Evolutionary conservation across 345 rosid species (phyloP).

Genomic region (Alliaria petiolata): DNA sequence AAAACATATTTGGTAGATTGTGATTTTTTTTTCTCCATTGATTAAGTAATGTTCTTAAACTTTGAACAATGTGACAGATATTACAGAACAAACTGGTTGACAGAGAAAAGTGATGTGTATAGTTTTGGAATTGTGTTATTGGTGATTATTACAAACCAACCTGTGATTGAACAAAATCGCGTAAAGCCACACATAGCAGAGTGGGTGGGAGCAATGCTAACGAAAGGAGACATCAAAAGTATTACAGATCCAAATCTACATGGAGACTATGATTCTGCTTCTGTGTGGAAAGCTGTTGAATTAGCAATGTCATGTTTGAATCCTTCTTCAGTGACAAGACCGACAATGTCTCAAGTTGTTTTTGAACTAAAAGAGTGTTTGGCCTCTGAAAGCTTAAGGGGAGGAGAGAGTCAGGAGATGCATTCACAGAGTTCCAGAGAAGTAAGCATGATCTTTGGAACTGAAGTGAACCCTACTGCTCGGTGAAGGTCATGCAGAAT

Average conservation of each 20-base stretch:
- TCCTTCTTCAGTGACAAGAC: too few relatives aligned
- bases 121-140: constrained; percentile 15
- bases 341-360: too few relatives aligned
- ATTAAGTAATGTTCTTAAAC: too few relatives aligned
- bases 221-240: constrained; percentile 34
- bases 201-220: constrained; percentile 35
- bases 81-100: constrained; percentile 23
- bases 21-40: neutral
- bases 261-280: constrained; percentile 29
- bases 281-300: constrained; percentile 41
- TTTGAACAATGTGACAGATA: neutral
- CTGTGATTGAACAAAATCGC: neutral
- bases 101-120: constrained; percentile 26
- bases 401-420: too few relatives aligned
- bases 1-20: too few relatives aligned
- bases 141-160: constrained; percentile 19
- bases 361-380: too few relatives aligned
- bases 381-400: too few relatives aligned
- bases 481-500: too few relatives aligned
- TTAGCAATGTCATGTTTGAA: neutral
- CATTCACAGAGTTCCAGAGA: too few relatives aligned
- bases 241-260: constrained; percentile 40
- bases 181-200: constrained; percentile 17
- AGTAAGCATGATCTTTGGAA: too few relatives aligned
- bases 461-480: too few relatives aligned